Conservation (phyloP, 2,329 filamentous ascomycete species). For the Ceratocystis smalleyi region DNA sequence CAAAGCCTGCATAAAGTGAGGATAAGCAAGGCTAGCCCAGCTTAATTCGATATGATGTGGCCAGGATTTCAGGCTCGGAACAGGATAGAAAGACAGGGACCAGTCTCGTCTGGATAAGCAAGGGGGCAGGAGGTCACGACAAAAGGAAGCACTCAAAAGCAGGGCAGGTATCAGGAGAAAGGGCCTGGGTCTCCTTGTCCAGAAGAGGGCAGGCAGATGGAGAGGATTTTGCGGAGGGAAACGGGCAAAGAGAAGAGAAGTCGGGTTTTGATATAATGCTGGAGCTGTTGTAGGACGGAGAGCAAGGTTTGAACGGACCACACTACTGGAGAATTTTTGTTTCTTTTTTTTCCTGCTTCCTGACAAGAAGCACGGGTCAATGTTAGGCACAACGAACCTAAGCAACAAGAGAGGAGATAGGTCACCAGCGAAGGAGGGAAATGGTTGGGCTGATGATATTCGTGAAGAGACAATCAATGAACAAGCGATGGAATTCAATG, state of each 20-base stretch:
- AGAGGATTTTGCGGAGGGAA: background rate
- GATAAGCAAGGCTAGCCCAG: constrained; percentile 8
- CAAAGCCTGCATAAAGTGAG: constrained; percentile 6
- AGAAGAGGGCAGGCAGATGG: background rate
- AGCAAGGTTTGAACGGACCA: constrained; percentile 4
- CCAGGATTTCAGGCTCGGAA: constrained; percentile 11
- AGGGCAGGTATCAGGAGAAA: constrained; percentile 4
- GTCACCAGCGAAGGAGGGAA: background rate
- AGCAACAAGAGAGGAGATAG: background rate
- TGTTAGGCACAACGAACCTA: background rate
- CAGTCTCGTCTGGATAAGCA: background rate
- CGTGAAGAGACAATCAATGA: background rate
- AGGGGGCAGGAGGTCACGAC: constrained; percentile 6
- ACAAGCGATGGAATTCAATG: background rate
- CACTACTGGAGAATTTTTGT: background rate
- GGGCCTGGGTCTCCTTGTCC: constrained; percentile 5
- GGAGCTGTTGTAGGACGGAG: background rate
- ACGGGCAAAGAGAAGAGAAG: background rate
- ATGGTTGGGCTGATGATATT: background rate
- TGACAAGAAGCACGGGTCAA: constrained; percentile 6
- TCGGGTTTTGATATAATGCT: background rate
- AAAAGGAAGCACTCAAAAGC: constrained; percentile 4
- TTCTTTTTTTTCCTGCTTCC: background rate
- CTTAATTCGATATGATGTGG: constrained; percentile 2
- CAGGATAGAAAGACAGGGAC: constrained; percentile 5